Conservation (phyloP, 2,329 filamentous ascomycete species). For the Emericellopsis atlantica region DNA sequence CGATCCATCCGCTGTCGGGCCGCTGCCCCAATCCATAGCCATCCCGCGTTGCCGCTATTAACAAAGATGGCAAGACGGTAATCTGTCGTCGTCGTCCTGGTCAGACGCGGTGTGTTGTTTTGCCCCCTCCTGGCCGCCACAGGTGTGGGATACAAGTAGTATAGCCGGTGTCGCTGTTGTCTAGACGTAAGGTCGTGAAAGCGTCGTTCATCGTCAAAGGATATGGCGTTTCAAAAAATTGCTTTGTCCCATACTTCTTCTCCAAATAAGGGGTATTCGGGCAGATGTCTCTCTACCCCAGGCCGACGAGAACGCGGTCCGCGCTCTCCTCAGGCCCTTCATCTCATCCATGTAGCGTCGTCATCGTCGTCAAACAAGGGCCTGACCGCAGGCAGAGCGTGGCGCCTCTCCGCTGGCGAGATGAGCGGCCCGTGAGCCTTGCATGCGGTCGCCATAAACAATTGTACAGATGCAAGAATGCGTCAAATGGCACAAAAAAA, state of each 20-base stretch:
- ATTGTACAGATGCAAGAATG: too few relatives aligned
- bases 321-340: slow-evolving; percentile 16
- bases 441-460: too few relatives aligned
- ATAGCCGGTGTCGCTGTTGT: slow-evolving; percentile 23
- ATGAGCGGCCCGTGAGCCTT: neutral
- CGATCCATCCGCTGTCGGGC: too few relatives aligned
- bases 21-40: too few relatives aligned
- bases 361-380: slow-evolving; percentile 20
- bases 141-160: slow-evolving; percentile 5
- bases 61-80: neutral
- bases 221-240: slow-evolving; percentile 15
- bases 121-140: neutral
- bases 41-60: neutral
- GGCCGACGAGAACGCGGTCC: slow-evolving; percentile 16
- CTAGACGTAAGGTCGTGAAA: slow-evolving; percentile 34
- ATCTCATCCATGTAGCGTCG: slow-evolving; percentile 11
- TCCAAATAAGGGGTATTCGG: slow-evolving; percentile 6
- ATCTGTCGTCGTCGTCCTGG: slow-evolving; percentile 2
- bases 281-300: slow-evolving; percentile 23
- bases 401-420: too few relatives aligned
- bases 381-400: too few relatives aligned
- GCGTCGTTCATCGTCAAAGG: slow-evolving; percentile 31
- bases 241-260: slow-evolving; percentile 15
- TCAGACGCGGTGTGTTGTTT: neutral
- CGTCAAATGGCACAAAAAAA: too few relatives aligned